Percentiles rank a stretch among this genome's conserved stretches.
phyloP scores from a whole-genome alignment of 2,329 filamentous ascomycete species.

The Fusarium oligoseptatum region DNA sequence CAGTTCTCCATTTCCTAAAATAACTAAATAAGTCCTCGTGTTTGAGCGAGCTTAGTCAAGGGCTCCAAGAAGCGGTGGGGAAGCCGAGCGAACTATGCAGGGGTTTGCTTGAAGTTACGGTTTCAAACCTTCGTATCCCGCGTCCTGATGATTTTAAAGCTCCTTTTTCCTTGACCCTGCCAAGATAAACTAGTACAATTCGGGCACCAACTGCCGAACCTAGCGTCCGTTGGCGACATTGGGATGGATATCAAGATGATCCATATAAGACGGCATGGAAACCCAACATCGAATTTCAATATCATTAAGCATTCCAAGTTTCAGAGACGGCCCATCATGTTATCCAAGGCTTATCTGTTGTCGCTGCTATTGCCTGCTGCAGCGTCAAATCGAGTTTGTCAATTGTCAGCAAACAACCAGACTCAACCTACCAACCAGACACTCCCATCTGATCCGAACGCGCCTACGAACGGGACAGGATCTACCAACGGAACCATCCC shows the following conservation, averaged over 20 bases:
- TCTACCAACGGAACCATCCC: constrained; percentile 10
- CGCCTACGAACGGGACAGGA: constrained; percentile 2
- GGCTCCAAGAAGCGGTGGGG: no score
- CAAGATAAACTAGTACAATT: not conserved
- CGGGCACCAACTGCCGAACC: not conserved
- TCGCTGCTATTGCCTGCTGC: not conserved
- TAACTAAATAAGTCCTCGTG: constrained; percentile 1
- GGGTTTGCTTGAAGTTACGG: constrained; percentile 3
- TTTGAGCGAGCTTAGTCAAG: not conserved
- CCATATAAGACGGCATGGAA: not conserved
- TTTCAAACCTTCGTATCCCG: constrained; percentile 9
- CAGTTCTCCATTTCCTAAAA: not conserved
- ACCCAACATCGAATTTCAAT: not conserved
- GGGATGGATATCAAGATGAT: not conserved
- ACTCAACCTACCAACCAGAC: constrained; percentile 10
- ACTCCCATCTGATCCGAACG: not conserved
- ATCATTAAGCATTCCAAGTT: not conserved
- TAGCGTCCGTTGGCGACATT: constrained; percentile 1
- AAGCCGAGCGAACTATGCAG: not conserved
- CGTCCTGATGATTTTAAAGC: constrained; percentile 1
- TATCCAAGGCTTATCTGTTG: not conserved
- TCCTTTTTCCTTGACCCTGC: not conserved
- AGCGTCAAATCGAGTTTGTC: not conserved
- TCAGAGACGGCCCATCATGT: constrained; percentile 1
- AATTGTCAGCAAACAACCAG: constrained; percentile 2